Evolutionary conservation across 2,329 filamentous ascomycete species (phyloP).

Genomic region (Verruconis gallopava): DNA sequence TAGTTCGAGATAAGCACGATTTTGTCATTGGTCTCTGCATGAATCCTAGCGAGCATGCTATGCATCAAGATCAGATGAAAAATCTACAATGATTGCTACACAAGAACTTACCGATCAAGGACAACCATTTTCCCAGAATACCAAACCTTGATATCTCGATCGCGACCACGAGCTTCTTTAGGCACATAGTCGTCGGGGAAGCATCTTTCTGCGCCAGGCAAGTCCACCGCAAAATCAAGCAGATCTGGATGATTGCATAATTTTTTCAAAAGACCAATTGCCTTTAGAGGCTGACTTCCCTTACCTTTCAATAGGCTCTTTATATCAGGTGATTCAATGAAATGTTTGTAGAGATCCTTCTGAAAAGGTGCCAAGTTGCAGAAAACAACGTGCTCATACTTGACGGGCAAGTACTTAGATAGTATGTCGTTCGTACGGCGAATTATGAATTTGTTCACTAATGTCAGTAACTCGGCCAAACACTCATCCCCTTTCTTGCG

Average conservation of each 20-base stretch:
- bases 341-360: slow-evolving; percentile 87
- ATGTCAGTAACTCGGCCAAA: slow-evolving; percentile 61
- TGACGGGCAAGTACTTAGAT: slow-evolving; percentile 93
- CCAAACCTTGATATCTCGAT: slow-evolving; percentile 86
- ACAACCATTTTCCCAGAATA: slow-evolving; percentile 98
- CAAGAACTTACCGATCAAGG: slow-evolving; percentile 50
- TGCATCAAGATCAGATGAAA: no score
- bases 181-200: slow-evolving; percentile 81
- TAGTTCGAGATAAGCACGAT: slow-evolving; percentile 99
- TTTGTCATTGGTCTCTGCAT: slow-evolving; percentile 94
- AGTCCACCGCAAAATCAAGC: slow-evolving; percentile 65
- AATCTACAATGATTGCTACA: no score
- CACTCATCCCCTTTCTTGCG: slow-evolving; percentile 73
- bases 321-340: slow-evolving; percentile 90
- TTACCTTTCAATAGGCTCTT: slow-evolving; percentile 84
- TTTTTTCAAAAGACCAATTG: slow-evolving; percentile 94
- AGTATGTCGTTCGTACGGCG: slow-evolving; percentile 94
- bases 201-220: slow-evolving; percentile 72
- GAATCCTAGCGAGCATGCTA: slow-evolving; percentile 82
- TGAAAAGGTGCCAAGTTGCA: slow-evolving; percentile 92
- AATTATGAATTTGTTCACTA: slow-evolving; percentile 98
- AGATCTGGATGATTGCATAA: slow-evolving; percentile 97
- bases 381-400: slow-evolving; percentile 98
- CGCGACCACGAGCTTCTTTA: slow-evolving; percentile 74
- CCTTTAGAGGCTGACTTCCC: slow-evolving; percentile 89